Evolutionary conservation across 169 alveolate genomes (phyloP).

Genomic region (Plasmodium falciparum): DNA sequence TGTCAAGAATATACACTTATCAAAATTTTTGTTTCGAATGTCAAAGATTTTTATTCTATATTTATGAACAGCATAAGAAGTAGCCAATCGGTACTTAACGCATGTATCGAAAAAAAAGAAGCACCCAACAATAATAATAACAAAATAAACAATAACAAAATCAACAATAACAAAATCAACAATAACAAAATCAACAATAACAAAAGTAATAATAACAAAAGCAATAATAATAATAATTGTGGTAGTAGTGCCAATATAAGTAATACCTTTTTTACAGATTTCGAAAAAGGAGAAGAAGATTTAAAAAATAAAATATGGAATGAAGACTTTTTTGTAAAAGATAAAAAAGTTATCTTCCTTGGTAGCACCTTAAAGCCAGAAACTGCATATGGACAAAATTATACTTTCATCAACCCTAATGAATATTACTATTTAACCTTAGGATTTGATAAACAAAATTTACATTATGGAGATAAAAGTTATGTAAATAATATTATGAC

Average conservation of each 20-base stretch:
- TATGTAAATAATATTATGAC: conserved; percentile 79
- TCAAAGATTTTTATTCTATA: conserved; percentile 65
- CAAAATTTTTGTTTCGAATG: conserved; percentile 90
- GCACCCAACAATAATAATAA: no score
- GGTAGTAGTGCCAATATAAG: not conserved
- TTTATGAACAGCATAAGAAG: not conserved
- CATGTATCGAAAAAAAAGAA: no score
- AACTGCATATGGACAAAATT: conserved; percentile 99
- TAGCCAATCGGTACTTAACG: no score
- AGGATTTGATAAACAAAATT: conserved; percentile 84
- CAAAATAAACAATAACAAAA: no score
- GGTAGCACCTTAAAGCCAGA: conserved; percentile 99
- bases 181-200: no score
- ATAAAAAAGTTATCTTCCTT: conserved; percentile 83
- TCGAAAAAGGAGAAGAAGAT: conserved; percentile 1
- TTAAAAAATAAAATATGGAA: conserved; percentile 26
- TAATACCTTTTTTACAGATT: not conserved
- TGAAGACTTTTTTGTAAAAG: conserved; percentile 6
- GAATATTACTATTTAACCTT: conserved; percentile 91
- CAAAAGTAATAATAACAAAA: not conserved
- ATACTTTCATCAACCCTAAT: conserved; percentile 97
- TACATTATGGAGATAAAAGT: conserved; percentile 80
- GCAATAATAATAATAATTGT: not conserved
- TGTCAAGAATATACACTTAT: conserved; percentile 98
- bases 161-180: no score